Conservation (phyloP, 2,329 filamentous ascomycete species). For the Beauveria pseudobassiana region DNA sequence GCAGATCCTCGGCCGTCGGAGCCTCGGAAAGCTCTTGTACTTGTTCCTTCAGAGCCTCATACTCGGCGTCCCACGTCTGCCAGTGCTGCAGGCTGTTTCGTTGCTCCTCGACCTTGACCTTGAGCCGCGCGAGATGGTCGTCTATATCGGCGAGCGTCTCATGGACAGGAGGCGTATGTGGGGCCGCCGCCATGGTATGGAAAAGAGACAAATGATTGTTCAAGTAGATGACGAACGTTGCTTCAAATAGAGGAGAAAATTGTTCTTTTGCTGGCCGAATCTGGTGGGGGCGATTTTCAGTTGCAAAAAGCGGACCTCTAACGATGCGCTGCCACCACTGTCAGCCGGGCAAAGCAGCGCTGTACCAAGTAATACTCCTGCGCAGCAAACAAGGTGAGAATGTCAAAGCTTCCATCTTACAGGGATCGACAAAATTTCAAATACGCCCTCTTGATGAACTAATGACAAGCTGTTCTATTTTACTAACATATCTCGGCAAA, state of each 20-base stretch:
- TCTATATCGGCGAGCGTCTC: constrained; percentile 63
- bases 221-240: neutral
- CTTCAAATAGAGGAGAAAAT: neutral
- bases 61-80: constrained; percentile 87
- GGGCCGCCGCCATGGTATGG: constrained; percentile 1
- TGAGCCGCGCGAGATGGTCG: constrained; percentile 64
- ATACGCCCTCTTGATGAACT: neutral
- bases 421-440: neutral
- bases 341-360: neutral
- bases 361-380: neutral
- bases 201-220: neutral
- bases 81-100: constrained; percentile 74
- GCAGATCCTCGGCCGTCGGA: constrained; percentile 41
- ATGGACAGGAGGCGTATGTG: constrained; percentile 18
- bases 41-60: constrained; percentile 81
- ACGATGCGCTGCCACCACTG: neutral
- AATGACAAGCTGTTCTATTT: neutral
- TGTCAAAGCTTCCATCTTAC: too few relatives aligned
- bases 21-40: constrained; percentile 50
- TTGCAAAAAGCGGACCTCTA: constrained; percentile 6
- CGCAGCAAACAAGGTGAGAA: neutral
- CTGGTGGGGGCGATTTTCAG: neutral
- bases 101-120: constrained; percentile 63
- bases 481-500: neutral
- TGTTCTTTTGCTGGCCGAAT: neutral